Base-by-base conservation (phyloP, 352 stramenopile species). In the Phytophthora rubi region DNA sequence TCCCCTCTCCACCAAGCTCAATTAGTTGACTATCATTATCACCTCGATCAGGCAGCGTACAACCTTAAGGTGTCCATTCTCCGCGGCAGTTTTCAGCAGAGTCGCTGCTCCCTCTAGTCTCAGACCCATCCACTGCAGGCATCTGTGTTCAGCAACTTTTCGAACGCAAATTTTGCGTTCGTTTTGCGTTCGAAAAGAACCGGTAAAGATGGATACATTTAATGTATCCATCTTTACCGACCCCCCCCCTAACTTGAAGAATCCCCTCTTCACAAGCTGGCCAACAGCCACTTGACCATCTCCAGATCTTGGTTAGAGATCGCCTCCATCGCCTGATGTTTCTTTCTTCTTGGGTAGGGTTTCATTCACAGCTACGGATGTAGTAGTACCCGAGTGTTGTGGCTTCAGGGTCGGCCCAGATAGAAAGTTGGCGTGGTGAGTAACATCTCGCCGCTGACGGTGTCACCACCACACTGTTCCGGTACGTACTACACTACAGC, bases 271-370 rank as follows among this genome's bases (percentile, higher is more conserved):
- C 9, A 13, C 26, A 53, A 16, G 37, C 65, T 51, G 39, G 7
- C 16, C 15, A 18, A 59, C 13, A 70, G 37, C 62, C 62, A 70
- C 54, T 58, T 26, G 15, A 64, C n/a, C 53, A 56, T 59, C 7
- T 59, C 21, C 5, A 64, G 15, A 28, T 64, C 55, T 28, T 54
- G 3, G 8, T 15, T 13, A 2, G 2, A 15, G 1, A 32, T 26
- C 1, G 65, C 57, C 15, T 67, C 15, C 4, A 26, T 26, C 23
- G 23, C 23, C 23, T 26, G 23, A 26, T 26, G 23, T 26, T 26
- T 26, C 2, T 26, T 26, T 26, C 18, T 21, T 21, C 18, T 21
- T 21, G 18, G 18, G 18, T 21, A 21, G 18, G 18, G 18, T 21
- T 21, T 21, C 18, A 21, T 21, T 21, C 18, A 21, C 18, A 21